phyloP scores from a whole-genome alignment of 208 protist species.

The Leishmania mexicana region DNA sequence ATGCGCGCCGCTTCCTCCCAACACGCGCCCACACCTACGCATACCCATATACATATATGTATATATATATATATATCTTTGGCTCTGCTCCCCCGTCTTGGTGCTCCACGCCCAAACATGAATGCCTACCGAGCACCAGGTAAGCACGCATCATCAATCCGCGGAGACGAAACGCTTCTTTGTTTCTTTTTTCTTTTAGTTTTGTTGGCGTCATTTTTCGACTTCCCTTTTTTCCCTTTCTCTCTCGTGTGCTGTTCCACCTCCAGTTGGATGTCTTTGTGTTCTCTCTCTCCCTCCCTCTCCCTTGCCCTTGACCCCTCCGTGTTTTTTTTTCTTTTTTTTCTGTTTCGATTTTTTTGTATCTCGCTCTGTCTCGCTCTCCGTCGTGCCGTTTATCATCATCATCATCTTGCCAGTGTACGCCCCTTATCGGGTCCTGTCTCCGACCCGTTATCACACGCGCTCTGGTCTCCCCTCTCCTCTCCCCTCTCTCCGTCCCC shows the following conservation, averaged over 20 bases:
- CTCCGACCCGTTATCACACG: not conserved
- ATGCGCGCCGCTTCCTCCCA: not conserved
- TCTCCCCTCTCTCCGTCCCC: not conserved
- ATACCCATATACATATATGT: not conserved
- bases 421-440: not conserved
- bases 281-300: not conserved
- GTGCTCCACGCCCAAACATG: not conserved
- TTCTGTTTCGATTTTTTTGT: not conserved
- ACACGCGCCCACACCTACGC: not conserved
- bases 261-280: not conserved
- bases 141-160: not conserved
- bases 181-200: not conserved
- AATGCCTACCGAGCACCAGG: not conserved
- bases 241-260: not conserved
- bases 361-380: constrained; percentile 5
- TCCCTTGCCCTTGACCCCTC: not conserved
- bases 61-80: not conserved
- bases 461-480: not conserved
- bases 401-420: not conserved
- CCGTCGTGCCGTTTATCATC: not conserved
- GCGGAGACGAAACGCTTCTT: not conserved
- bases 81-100: not conserved
- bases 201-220: not conserved
- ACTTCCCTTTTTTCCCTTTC: not conserved
- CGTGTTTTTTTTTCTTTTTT: not conserved